Evolutionary conservation across 768 basidiomycete genomes (phyloP).

Genomic region (Mycena rebaudengoi): DNA sequence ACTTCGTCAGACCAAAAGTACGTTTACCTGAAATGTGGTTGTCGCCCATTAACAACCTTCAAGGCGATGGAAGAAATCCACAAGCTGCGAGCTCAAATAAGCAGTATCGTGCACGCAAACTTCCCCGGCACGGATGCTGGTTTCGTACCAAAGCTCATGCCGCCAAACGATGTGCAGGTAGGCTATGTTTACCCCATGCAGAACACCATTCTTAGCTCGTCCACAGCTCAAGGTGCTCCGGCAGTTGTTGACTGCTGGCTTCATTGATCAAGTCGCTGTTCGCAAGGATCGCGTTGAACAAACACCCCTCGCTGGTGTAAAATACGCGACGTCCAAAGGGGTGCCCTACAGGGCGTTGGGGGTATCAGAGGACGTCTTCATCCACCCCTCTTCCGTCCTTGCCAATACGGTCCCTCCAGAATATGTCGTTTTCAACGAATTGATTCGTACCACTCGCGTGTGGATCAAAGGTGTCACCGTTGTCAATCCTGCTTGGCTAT

Average conservation of each 20-base stretch:
- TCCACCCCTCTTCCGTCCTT: slow-evolving; percentile 90
- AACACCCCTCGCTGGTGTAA: slow-evolving; percentile 63
- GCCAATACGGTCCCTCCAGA: slow-evolving; percentile 79
- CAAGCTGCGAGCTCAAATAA: slow-evolving; percentile 91
- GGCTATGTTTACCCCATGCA: slow-evolving; percentile 12
- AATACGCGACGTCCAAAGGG: slow-evolving; percentile 79
- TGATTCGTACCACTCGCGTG: slow-evolving; percentile 76
- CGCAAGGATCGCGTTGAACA: slow-evolving; percentile 84
- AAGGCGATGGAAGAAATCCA: slow-evolving; percentile 99
- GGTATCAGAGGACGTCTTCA: slow-evolving; percentile 86
- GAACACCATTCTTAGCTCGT: not conserved
- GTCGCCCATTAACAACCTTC: not conserved
- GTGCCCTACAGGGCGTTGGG: slow-evolving; percentile 87
- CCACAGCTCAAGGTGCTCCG: slow-evolving; percentile 86
- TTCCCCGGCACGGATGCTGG: slow-evolving; percentile 71
- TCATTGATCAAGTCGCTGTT: slow-evolving; percentile 95
- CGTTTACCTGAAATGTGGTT: slow-evolving; percentile 7
- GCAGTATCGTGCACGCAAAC: slow-evolving; percentile 81
- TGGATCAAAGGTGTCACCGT: slow-evolving; percentile 90
- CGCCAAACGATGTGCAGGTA: slow-evolving; percentile 84
- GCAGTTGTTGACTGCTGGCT: slow-evolving; percentile 87
- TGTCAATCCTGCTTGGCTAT: slow-evolving; percentile 89
- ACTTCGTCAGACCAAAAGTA: slow-evolving; percentile 93
- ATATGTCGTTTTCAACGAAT: slow-evolving; percentile 84
- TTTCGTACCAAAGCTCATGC: slow-evolving; percentile 71